phyloP scores from a whole-genome alignment of 129 eudicot genomes.

The Flaveria ramosissima region DNA sequence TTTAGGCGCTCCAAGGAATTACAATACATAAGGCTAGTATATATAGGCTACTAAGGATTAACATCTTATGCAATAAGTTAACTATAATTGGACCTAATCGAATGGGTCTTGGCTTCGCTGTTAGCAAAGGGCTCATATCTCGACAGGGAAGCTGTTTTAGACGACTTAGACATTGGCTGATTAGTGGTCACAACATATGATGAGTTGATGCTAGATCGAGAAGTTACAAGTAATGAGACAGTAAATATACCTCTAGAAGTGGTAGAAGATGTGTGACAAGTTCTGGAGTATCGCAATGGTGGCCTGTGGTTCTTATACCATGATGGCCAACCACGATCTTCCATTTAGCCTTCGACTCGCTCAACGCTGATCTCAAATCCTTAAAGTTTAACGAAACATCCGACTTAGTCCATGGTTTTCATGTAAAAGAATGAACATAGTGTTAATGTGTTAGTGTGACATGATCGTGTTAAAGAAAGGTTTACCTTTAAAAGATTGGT shows the following conservation, averaged over 20 bases:
- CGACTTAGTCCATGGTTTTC: background rate
- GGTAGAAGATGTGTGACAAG: conserved; percentile 55
- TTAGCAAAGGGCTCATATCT: no score
- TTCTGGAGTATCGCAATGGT: conserved; percentile 66
- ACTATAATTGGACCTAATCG: no score
- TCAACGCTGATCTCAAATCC: conserved; percentile 52
- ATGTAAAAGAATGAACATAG: background rate
- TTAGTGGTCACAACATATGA: no score
- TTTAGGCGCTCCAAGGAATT: no score
- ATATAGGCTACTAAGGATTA: no score
- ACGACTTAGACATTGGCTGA: no score
- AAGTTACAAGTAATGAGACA: no score
- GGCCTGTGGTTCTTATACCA: conserved; percentile 55
- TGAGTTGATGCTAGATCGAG: no score
- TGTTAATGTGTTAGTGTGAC: background rate
- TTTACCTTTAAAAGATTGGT: conserved; percentile 46
- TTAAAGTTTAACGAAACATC: conserved; percentile 15
- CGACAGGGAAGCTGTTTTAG: no score
- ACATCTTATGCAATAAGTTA: no score
- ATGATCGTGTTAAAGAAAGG: background rate
- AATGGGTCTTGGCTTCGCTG: no score
- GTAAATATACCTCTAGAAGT: conserved; percentile 47
- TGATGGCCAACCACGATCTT: conserved; percentile 67
- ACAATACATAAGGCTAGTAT: no score
- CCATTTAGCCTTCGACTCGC: conserved; percentile 52